These are phyloP conservation scores for Pyrenochaeta sp. DNA, from an alignment of 2,329 filamentous ascomycete species.

Conservation along the genomic window DNA sequence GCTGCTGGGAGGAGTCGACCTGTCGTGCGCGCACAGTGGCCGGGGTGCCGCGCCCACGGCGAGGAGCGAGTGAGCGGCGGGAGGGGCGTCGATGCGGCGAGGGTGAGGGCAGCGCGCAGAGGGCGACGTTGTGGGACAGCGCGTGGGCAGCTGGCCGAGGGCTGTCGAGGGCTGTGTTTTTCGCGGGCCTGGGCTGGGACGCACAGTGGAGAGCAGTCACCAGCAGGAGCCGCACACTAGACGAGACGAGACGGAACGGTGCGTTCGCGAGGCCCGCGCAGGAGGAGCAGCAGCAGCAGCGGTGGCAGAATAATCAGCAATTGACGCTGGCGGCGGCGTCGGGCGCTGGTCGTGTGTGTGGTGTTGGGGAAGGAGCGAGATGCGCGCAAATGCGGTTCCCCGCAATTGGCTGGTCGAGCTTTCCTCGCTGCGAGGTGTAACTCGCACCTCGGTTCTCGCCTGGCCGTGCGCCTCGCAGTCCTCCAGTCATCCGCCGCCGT, in stretches of 20 bases:
- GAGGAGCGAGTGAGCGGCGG: conserved; percentile 14
- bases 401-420: conserved; percentile 37
- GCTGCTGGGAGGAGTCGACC: conserved; percentile 30
- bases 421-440: conserved; percentile 22
- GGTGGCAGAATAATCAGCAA: conserved; percentile 1
- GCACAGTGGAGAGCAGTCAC: conserved; percentile 3
- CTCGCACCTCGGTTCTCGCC: conserved; percentile 21
- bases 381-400: conserved; percentile 35
- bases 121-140: conserved; percentile 31
- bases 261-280: background rate
- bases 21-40: conserved; percentile 14
- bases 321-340: conserved; percentile 10
- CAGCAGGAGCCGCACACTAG: background rate
- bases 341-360: conserved; percentile 23
- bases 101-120: conserved; percentile 25
- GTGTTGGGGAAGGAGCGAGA: conserved; percentile 12
- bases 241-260: background rate
- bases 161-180: conserved; percentile 19
- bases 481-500: conserved; percentile 3
- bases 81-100: conserved; percentile 16
- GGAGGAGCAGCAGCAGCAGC: conserved; percentile 11
- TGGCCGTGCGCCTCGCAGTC: conserved; percentile 7
- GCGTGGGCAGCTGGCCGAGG: too few relatives aligned
- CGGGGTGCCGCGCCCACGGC: conserved; percentile 13
- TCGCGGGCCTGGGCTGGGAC: conserved; percentile 8